Evolutionary conservation across 495 filamentous ascomycete genomes (phyloP), one percentile per base, ranked within the genome.

Genomic region (Bryoglossum gracile): DNA sequence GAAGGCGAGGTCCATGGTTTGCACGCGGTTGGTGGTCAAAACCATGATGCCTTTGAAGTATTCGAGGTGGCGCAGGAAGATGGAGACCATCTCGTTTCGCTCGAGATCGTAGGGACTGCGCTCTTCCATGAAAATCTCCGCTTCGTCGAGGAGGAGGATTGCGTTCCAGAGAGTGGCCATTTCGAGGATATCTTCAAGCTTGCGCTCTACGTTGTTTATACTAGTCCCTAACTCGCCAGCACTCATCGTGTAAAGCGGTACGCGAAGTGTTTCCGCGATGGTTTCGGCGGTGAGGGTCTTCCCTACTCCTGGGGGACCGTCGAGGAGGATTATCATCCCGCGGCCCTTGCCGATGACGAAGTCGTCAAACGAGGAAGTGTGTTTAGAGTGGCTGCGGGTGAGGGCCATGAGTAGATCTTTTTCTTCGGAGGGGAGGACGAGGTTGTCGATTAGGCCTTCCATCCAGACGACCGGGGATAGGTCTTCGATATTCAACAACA

Each of bases 201-300:
- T 61, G 2, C 44, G 39, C 32, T 77, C 72, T n/a, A 75, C 63
- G 0, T 51, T 24, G 2, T 21, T 6, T 1, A 46, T 24, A 5
- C n/a, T 23, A 4, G 23, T 32, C 1, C 54, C 54, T 6, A 57
- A 45, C 25, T 57, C 54, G 21, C 49, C 50, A 1, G 50, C 48
- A 21, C 34, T 45, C 24, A 57, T 50, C 19, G 22, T 36, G 25
- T 45, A 53, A 8, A 57, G 33, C 3, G 54, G 54, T 9, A 37
- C 14, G 4, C 40, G 44, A 18, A 49, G 42, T 1, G 19, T 25
- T 28, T 78, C 72, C 0, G 53, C 53, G 6, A 56, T 43, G 14
- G 42, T 28, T 46, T 73, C 69, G 3, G 78, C 79, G 11, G 77
- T 82, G 1, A 71, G 58, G 1, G 79, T 81, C 55, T 83, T 82